Conservation (phyloP, 2,329 filamentous ascomycete species). For the Fusarium buharicum region DNA sequence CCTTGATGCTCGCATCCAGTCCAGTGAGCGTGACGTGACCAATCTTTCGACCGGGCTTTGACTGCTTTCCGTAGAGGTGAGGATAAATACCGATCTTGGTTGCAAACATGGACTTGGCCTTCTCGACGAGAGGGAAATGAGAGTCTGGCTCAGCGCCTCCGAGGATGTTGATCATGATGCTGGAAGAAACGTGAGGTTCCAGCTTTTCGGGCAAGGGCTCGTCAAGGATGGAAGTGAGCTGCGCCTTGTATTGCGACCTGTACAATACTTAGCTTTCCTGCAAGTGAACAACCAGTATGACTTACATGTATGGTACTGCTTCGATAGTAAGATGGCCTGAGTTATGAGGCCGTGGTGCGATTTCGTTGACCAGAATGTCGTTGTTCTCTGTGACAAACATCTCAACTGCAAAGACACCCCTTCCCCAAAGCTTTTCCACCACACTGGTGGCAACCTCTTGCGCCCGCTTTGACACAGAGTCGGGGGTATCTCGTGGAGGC, state of each 20-base stretch:
- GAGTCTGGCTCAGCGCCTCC: constrained; percentile 74
- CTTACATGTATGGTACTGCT: constrained; percentile 75
- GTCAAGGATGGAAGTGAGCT: constrained; percentile 84
- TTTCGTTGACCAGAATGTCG: constrained; percentile 82
- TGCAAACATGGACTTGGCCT: constrained; percentile 57
- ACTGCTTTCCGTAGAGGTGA: constrained; percentile 92
- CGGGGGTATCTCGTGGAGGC: constrained; percentile 82
- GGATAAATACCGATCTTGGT: constrained; percentile 66
- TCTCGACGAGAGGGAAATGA: constrained; percentile 63
- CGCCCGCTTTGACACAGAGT: constrained; percentile 75
- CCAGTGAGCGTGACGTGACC: constrained; percentile 89
- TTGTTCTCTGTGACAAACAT: constrained; percentile 86
- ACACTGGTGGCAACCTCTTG: constrained; percentile 56
- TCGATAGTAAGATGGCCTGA: constrained; percentile 97
- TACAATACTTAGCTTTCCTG: fast-evolving
- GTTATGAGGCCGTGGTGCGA: constrained; percentile 85
- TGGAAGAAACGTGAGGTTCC: constrained; percentile 66
- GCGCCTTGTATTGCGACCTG: constrained; percentile 86
- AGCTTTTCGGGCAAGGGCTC: constrained; percentile 66
- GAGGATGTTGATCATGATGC: constrained; percentile 85
- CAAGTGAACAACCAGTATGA: fast-evolving
- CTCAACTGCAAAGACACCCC: constrained; percentile 95
- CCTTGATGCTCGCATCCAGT: constrained; percentile 70
- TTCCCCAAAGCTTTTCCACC: constrained; percentile 81
- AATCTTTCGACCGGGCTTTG: constrained; percentile 91